Percentiles rank a stretch among this genome's conserved stretches.
These are phyloP conservation scores for Helicostylum pulchrum DNA, from an alignment of 192 early-diverging fungal genomes.

Conservation along the genomic window DNA sequence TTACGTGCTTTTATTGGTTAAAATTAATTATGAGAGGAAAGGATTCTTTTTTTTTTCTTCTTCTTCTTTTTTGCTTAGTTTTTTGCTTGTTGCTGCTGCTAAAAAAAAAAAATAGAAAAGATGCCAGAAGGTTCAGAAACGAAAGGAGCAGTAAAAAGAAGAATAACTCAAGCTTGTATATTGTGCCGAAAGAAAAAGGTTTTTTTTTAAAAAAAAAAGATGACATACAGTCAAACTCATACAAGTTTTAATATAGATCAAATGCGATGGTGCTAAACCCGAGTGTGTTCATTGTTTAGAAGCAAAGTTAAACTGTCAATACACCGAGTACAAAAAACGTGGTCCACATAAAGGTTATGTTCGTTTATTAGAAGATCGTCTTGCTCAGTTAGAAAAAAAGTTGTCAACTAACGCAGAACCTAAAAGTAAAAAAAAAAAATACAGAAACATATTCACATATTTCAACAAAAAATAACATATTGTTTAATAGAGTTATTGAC, in stretches of 20 bases:
- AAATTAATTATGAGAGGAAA: no score
- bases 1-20: no score
- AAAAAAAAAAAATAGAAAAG: no score
- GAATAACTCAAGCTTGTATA: conserved; percentile 30
- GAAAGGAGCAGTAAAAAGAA: neutral
- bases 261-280: conserved; percentile 33
- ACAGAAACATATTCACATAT: neutral
- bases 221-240: neutral
- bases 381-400: conserved; percentile 17
- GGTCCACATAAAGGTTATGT: conserved; percentile 36
- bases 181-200: conserved; percentile 34
- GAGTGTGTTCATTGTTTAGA: conserved; percentile 26
- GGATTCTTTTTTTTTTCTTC: conserved; percentile 5
- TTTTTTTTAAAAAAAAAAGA: conserved; percentile 5
- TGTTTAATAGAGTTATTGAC: neutral
- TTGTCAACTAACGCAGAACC: neutral
- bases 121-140: no score
- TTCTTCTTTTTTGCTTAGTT: neutral
- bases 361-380: conserved; percentile 31
- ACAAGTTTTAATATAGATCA: conserved; percentile 16
- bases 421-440: neutral
- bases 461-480: neutral
- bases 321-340: conserved; percentile 21
- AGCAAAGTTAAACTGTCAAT: conserved; percentile 14
- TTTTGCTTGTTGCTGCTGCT: no score